Base-by-base conservation (phyloP, 1,139 yeast species). In the Kazachstania sp. region DNA sequence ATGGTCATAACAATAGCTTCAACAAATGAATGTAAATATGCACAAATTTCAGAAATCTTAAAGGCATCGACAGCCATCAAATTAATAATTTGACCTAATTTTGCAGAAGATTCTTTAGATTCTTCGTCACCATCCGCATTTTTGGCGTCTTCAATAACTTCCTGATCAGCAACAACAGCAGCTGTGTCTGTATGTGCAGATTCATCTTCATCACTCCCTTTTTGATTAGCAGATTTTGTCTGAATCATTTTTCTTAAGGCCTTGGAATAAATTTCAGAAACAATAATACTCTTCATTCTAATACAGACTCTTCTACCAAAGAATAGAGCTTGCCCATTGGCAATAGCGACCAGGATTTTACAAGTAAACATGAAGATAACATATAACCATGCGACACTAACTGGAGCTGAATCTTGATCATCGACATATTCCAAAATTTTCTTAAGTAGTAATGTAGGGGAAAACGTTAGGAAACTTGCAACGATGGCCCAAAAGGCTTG, bases 31-130 rank as follows among this genome's bases (percentile, higher is more conserved):
- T 90, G 96, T 52, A 88, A 70, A 61, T 90, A 88, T 37, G 95
- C 95, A 70, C 95, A 83, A 50, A 88, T 79, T 69, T 88, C 97
- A 36, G 95, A 82, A 23, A 92, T 87, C 65, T 88, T 87, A 69
- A 85, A 87, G 8, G 97, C 92, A 70, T 90, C 98, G 47, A 90
- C 90, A 34, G 97, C 87, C 96, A 90, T 88, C 58, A 90, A 74
- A 63, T 90, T 90, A 61, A 92, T 88, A 54, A 92, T 86, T 9
- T 95, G 92, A 56, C 98, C 98, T 49, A 86, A 66, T 62, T 87
- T 92, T 39, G 86, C 81, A 38, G 77, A 71, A 43, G 72, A 35
- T 13, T 35, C 70, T 2, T 65, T 59, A 20, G 68, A 70, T 48
- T 68, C 71, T 41, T 69, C 70, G 38, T 64, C 69, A 12, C 66